Evolutionary conservation across 352 stramenopile genomes (phyloP), one percentile per base, ranked within the genome.

Genomic region (Phytophthora pistaciae): DNA sequence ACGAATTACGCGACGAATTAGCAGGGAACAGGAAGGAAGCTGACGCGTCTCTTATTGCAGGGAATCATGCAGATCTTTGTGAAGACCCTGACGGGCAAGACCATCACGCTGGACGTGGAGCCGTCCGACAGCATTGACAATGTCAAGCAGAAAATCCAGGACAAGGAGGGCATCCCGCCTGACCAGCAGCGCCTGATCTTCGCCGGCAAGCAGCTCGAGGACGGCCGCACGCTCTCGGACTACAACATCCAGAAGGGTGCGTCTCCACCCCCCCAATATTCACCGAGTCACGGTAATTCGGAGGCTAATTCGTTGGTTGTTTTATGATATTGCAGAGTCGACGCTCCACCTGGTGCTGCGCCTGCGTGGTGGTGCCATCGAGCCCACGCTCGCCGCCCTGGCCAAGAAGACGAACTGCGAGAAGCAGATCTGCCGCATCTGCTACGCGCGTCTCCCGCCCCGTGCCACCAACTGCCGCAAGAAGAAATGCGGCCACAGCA

Each of bases 401-500:
- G 98, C 98, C 76, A 99, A 99, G 90, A 98, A 98, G 91, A 99
- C 95, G 84, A 99, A 99, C 93, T 98, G 94, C 75, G 98, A 99
- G 77, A 99, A 99, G 96, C 93, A 98, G 86, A 98, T 99, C 71
- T 99, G 98, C 94, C 97, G 98, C 81, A 99, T 99, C 81, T 99
- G 98, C 88, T 99, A 99, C 86, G 98, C 98, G 70, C 97, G 98
- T 93, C 96, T 99, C 59, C 98, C 98, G 48, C 97, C 98, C 56
- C 97, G 97, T 85, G 98, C 98, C 60, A 99, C 94, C 69, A 99
- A 99, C 94, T 99, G 98, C 96, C 95, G 98, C 79, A 99, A 99
- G 97, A 99, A 99, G 94, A 99, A 99, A 95, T 99, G 98, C 80
- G 98, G 98, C 80, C 98, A 99, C 92, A 99, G 97, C 71, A 98